Base-by-base conservation (phyloP, 2,329 filamentous ascomycete species). In the Phaeoacremonium minimum region DNA sequence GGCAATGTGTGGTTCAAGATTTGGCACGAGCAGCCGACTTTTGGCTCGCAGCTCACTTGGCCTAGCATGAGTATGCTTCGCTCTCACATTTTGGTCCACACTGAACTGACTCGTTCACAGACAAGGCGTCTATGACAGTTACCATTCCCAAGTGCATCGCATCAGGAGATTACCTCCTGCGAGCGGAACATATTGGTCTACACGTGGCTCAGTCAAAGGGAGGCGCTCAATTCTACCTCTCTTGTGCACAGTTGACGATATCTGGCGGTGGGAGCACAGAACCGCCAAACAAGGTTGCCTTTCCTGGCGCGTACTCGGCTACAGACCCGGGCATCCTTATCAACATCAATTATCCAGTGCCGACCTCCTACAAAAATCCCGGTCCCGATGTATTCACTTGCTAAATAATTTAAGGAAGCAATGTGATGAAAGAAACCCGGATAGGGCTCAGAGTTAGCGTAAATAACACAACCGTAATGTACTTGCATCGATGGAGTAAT, bases 1-100 rank as follows among this genome's bases (percentile, higher is more conserved):
- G 60, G 57, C 9, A 40, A 46, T 5, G 52, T 56, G 16, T 64
- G 58, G 59, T 63, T 63, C 52, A 64, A 63, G 50, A 56, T 63
- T 28, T 58, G 56, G 44, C 49, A 59, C 32, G 52, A 57, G 42
- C 47, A 52, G 40, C 49, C 50, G 30, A 43, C 36, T 7, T 50
- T 52, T 30, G 48, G 45, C 18, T 22, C 36, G 13, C 28, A 37
- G 26, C 37, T 40, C 29, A 40, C 37, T 8, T 45, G 42, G 42
- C 32, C 40, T 12, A 36, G 32, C 28, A 39, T 33, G 11, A 37
- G 40, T 41, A 31, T 15, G 36, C 28, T 5, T 8, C 16, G 12
- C 13, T 11, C n/a, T 8, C 7, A 18, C 13, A 11, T 8, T 5
- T 14, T 14, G 18, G 6, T 12, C 12, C 9, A n/a, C 7, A 5